phyloP scores from a whole-genome alignment of 257 asterid genomes.

The Mentha longifolia region DNA sequence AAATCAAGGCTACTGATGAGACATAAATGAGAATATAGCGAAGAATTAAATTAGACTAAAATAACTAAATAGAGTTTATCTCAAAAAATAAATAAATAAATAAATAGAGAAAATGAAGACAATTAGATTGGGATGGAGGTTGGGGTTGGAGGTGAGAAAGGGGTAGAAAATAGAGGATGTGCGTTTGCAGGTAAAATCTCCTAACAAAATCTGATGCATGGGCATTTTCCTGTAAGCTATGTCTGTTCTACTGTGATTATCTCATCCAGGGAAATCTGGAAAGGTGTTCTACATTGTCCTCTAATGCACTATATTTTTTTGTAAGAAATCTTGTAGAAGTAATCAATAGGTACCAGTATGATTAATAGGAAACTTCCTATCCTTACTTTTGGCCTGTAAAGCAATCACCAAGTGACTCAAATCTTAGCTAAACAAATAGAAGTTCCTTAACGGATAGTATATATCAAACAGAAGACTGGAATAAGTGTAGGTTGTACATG shows the following conservation, averaged over 20 bases:
- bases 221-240: too few species aligned
- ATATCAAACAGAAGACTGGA: slow-evolving; percentile 14
- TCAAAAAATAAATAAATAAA: too few species aligned
- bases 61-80: too few species aligned
- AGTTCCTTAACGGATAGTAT: slow-evolving; percentile 17
- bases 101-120: too few species aligned
- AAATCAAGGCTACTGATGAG: too few species aligned
- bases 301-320: background rate
- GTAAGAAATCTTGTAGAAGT: slow-evolving; percentile 2
- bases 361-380: too few species aligned
- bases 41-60: too few species aligned
- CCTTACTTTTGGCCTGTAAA: background rate
- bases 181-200: background rate
- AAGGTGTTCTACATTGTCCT: background rate
- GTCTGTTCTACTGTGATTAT: too few species aligned
- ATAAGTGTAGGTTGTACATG: background rate
- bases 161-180: slow-evolving; percentile 6
- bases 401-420: background rate
- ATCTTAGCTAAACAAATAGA: slow-evolving; percentile 23
- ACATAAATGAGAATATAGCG: too few species aligned
- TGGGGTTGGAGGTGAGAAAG: background rate
- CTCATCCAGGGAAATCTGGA: too few species aligned
- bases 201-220: too few species aligned
- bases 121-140: background rate
- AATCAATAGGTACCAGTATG: background rate